A percentile compares a stretch with the other conserved stretches of the same genome.
phyloP scores from a whole-genome alignment of 1,284 basidiomycete species.

The Neolentinus lepideus region DNA sequence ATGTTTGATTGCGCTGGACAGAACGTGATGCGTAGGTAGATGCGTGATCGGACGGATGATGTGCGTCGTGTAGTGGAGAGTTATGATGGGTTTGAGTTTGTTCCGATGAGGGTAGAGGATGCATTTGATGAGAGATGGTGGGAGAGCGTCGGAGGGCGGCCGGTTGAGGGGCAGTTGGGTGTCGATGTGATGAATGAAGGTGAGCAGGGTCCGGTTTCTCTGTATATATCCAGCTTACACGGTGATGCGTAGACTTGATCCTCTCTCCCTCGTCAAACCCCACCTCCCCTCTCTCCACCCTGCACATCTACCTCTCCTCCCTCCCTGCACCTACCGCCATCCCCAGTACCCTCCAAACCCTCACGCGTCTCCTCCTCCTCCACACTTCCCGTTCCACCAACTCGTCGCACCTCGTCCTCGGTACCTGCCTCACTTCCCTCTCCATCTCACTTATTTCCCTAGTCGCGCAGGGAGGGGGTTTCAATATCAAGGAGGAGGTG shows the following conservation, averaged over 20 bases:
- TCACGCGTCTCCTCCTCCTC: conserved; percentile 66
- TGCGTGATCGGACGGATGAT: conserved; percentile 46
- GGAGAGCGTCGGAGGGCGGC: conserved; percentile 31
- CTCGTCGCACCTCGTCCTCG: conserved; percentile 75
- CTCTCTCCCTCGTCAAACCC: conserved; percentile 17
- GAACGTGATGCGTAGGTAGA: conserved; percentile 28
- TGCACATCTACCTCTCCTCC: conserved; percentile 57
- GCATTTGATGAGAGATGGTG: conserved; percentile 71
- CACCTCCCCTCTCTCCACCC: conserved; percentile 29
- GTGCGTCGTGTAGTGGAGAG: conserved; percentile 35
- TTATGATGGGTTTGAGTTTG: conserved; percentile 49
- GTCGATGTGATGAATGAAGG: conserved; percentile 49
- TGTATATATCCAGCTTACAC: no score
- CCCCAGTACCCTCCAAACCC: conserved; percentile 50
- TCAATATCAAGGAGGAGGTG: conserved; percentile 65
- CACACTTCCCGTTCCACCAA: conserved; percentile 50
- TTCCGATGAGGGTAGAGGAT: conserved; percentile 58
- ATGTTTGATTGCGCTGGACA: background rate
- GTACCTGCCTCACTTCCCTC: conserved; percentile 75
- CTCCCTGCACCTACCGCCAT: conserved; percentile 77
- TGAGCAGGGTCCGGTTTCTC: no score
- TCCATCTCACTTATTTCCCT: conserved; percentile 73
- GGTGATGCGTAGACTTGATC: conserved; percentile 3
- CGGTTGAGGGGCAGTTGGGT: conserved; percentile 21
- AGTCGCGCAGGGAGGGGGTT: conserved; percentile 77